Evolutionary conservation across 768 basidiomycete genomes (phyloP), one percentile per base, ranked within the genome.

Genomic region (Peribolospora kevripleyi): DNA sequence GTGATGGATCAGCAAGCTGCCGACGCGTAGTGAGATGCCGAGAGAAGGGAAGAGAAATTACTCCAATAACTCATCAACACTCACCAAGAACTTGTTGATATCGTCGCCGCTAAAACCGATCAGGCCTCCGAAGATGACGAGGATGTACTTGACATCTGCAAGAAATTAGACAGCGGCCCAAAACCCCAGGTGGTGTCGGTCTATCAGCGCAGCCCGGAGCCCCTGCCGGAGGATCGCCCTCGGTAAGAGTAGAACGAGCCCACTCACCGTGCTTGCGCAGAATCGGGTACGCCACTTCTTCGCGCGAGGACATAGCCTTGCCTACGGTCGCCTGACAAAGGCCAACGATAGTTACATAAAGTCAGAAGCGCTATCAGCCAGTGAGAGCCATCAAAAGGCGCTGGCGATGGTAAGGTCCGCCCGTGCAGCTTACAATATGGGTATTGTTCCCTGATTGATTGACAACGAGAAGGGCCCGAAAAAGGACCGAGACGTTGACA

Each of bases 41-140:
- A 25, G 25, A 1, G 1, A 25, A 25, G 25, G 25, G 25, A 25
- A 25, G 25, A 25, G 25, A 25, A 25, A 25, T 25, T 1, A 25
- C 25, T 25, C 25, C 25, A 25, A 25, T 25, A 25, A 25, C 25
- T 25, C 25, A 25, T 25, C 78, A 60, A 87, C 86, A 54, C 84
- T 78, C 56, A 95, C 81, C 85, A 98, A 70, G 76, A 95, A 98
- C 70, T 98, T 98, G 77, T 98, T 98, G 72, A 98, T 83, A 66
- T 98, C 93, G 66, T 98, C 93, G 10, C 91, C 93, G 25, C 87
- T 91, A 68, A 95, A 98, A 6, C 90, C 93, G 54, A 97, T 73
- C 46, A 98, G 73, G 48, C 88, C 91, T 46, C 93, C 93, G 65
- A 97, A 97, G 68, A 98, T 95, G 69, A 97, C 74, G 51, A 98